These are phyloP conservation scores for Eucalyptus marginata DNA, from an alignment of 345 rosid genomes.

Conservation along the genomic window DNA sequence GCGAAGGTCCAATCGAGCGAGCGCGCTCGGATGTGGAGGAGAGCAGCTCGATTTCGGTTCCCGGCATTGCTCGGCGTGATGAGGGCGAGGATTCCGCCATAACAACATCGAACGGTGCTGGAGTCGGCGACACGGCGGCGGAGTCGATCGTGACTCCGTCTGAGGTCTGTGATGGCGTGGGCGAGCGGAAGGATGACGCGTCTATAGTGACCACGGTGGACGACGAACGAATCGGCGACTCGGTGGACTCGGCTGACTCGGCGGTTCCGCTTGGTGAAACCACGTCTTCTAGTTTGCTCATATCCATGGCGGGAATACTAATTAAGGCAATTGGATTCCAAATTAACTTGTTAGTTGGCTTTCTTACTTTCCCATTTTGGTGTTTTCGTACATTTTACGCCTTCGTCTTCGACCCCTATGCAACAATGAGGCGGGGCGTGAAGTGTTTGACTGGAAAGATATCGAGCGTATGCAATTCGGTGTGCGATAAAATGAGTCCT, in stretches of 20 bases:
- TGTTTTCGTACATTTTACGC: conserved; percentile 15
- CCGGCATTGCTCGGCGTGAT: background rate
- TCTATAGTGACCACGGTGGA: conserved; percentile 1
- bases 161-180: background rate
- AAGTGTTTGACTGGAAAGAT: conserved; percentile 10
- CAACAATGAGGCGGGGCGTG: conserved; percentile 19
- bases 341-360: conserved; percentile 28
- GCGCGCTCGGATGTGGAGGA: background rate
- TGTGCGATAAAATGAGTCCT: conserved; percentile 13
- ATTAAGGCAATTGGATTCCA: conserved; percentile 64
- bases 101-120: background rate
- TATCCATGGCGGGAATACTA: conserved; percentile 27
- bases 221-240: background rate
- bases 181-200: background rate
- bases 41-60: conserved; percentile 3
- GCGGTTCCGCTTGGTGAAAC: background rate
- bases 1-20: conserved; percentile 5
- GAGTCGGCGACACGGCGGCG: background rate
- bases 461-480: conserved; percentile 2
- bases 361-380: conserved; percentile 35
- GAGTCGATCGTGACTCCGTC: background rate
- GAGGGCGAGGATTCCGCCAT: background rate
- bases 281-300: conserved; percentile 15
- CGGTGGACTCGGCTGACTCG: background rate
- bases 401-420: conserved; percentile 53